A percentile compares a stretch with the other conserved stretches of the same genome.
Evolutionary conservation across 768 basidiomycete genomes (phyloP).

Genomic region (Leccinellum luteum): DNA sequence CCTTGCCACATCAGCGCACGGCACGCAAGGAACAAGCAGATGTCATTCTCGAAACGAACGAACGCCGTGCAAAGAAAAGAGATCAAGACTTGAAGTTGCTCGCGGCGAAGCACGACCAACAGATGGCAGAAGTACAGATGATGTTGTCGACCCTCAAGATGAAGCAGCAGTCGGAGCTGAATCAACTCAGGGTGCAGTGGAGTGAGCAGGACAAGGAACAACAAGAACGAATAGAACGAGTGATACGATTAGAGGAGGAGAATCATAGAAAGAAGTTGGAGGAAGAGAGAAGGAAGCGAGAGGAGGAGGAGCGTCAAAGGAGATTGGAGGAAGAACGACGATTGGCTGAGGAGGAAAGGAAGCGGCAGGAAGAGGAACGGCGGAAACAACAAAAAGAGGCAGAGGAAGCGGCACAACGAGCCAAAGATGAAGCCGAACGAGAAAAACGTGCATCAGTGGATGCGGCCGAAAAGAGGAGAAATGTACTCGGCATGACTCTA

Average conservation of each 20-base stretch:
- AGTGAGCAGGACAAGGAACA: conserved; percentile 42
- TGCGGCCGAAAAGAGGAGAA: conserved; percentile 39
- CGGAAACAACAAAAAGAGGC: conserved; percentile 34
- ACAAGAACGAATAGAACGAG: conserved; percentile 59
- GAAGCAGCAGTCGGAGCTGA: conserved; percentile 46
- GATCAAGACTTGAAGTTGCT: conserved; percentile 29
- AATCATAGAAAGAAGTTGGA: conserved; percentile 51
- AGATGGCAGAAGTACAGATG: conserved; percentile 50
- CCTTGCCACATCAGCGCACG: conserved; percentile 28
- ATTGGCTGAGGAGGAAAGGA: conserved; percentile 43
- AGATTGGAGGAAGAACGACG: conserved; percentile 49
- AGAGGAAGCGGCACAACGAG: conserved; percentile 30
- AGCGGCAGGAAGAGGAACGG: conserved; percentile 41
- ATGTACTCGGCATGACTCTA: conserved; percentile 49
- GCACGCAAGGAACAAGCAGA: conserved; percentile 36
- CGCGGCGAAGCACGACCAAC: conserved; percentile 42
- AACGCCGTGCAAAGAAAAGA: conserved; percentile 5
- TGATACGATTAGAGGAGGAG: conserved; percentile 63
- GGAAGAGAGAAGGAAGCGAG: conserved; percentile 50
- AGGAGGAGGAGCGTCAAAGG: conserved; percentile 46
- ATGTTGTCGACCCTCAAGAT: conserved; percentile 43
- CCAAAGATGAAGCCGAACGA: conserved; percentile 34
- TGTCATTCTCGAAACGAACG: conserved; percentile 18
- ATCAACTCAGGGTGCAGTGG: conserved; percentile 43
- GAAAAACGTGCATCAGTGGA: conserved; percentile 37